Evolutionary conservation across 2,329 filamentous ascomycete species (phyloP), one percentile per base, ranked within the genome.

Genomic region (Cadophora luteo-olivacea): DNA sequence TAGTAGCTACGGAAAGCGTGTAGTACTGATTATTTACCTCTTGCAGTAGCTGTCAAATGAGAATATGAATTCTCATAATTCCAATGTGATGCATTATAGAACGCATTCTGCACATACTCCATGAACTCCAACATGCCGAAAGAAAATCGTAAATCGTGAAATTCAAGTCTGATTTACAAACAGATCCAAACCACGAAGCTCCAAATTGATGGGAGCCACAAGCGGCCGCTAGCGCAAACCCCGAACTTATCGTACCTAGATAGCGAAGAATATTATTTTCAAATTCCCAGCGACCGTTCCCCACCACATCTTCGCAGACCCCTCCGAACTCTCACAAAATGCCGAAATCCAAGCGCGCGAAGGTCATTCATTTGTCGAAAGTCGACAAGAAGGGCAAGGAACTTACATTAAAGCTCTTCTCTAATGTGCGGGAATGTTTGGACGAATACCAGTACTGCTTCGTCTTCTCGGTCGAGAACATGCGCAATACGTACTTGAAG

Each of bases 401-500:
- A 81, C 84, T 89, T 69, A 94, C 94, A 81, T 88, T 94, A 78
- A 90, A 91, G 78, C 91, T 98, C 72, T 97, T 95, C 83, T 85
- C 91, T 81, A 93, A 92, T 80, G 91, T 99, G 73, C 93, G 94
- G 80, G 91, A 94, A 79, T 90, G 90, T 77, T 86, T 97, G 69
- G 91, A 94, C 78, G 84, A 92, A 78, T 97, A 95, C 85, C 88
- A 94, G 81, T 89, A 95, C 85, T 92, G 95, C 83, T 97, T 97
- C 82, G 92, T 97, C 79, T 97, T 99, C 81, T 87, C 88, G 77
- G 91, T 99, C 75, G 92, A 97, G 79, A 97, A 98, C 85, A 97
- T 97, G 93, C 93, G 96, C 80, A 99, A 99, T 84, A 97, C 91
- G 75, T 94, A 97, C 81, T 84, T 98, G 77, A 97, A 97, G 84